Conservation (phyloP, 331 rosid species). For the Rhamnella rubrinervis region DNA sequence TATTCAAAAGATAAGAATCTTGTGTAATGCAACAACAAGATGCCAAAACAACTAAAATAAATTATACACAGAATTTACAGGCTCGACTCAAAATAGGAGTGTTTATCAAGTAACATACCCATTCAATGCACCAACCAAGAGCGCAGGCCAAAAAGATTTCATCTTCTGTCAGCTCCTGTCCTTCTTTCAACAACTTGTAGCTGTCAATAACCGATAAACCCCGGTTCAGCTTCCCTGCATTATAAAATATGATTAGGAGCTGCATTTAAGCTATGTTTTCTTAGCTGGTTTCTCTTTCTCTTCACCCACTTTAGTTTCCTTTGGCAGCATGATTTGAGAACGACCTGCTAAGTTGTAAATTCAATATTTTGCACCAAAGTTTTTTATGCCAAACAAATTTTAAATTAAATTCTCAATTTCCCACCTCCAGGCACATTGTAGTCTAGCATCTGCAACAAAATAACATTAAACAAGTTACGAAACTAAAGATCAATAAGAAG, state of each 20-base stretch:
- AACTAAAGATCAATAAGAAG: neutral
- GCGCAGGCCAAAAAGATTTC: conserved; percentile 71
- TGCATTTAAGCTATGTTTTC: neutral
- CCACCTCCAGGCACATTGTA: conserved; percentile 50
- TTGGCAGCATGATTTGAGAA: neutral
- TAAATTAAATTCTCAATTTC: neutral
- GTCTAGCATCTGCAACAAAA: conserved; percentile 36
- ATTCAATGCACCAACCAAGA: conserved; percentile 63
- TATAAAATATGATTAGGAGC: neutral
- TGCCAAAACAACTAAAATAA: neutral
- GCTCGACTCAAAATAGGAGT: conserved; percentile 1
- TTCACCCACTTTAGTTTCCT: neutral
- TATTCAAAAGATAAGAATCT: neutral
- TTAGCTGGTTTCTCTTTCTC: neutral
- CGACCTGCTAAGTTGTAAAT: neutral
- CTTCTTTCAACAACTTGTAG: conserved; percentile 67
- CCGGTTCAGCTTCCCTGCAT: conserved; percentile 83
- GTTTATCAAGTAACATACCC: conserved; percentile 25
- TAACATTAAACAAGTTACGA: conserved; percentile 2
- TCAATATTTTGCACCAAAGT: neutral
- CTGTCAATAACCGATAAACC: conserved; percentile 89
- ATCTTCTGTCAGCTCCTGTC: conserved; percentile 53
- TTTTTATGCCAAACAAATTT: neutral
- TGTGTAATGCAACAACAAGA: neutral
- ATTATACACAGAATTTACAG: neutral